Evolutionary conservation across 371 early-diverging fungal genomes (phyloP), one percentile per base, ranked within the genome.

Genomic region (Rhizopus delemar): DNA sequence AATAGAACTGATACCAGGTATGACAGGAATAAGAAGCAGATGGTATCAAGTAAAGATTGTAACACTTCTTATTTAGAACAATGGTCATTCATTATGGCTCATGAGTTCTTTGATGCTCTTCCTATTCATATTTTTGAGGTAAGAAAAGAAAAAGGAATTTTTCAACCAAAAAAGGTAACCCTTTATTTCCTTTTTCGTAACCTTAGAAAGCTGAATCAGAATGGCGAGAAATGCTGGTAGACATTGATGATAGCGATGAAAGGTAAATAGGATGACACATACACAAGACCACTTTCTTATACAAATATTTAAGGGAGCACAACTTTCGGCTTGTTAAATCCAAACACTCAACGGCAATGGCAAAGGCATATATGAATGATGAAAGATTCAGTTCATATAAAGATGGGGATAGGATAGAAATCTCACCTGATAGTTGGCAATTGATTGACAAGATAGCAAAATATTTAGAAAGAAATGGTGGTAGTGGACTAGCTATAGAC

Each of bases 81-180:
- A 46, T 86, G 77, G 68, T 78, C 90, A 5, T 63, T 90, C 53
- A 58, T 90, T 9, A 80, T 93, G 62, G 92, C 97, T 0, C 96
- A 98, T 75, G 98, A 98, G 74, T 96, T 97, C 51, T 95, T 98
- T 75, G 98, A 98, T 67, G 98, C 98, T 1, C 72, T 98, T 36
- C 96, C 98, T 0, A 82, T 97, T 33, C 89, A 91, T 73, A 86
- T 85, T 60, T 95, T 95, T 66, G 79, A 92, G 74, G 89, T 89
- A 77, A 28, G 36, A 13, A 34, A 3, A 45, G 13, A 13, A 7
- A 0, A 7, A 29, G 32, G 35, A 16, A 12, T 12, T 41, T 22
- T 22, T 22, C 22, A 22, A 22, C 22, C 22, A 22, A 22, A 22
- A 22, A 22, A 22, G 22, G 22, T 22, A 22, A 22, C 2, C 22